Base-by-base conservation (phyloP, 495 filamentous ascomycete species). In the Lindgomyces ingoldianus region DNA sequence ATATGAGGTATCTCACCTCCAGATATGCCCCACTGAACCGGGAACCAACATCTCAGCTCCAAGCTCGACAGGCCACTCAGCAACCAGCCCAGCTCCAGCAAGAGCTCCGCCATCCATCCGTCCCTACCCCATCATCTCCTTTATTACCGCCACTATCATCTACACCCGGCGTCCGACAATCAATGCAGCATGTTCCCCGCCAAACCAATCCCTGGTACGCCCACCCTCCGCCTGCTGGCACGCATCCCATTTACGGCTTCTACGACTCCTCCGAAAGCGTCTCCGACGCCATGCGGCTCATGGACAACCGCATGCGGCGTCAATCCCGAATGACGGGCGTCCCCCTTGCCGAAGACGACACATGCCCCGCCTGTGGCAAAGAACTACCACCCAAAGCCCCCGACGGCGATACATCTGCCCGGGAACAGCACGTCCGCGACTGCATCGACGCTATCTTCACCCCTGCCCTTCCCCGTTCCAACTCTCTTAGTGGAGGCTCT, bases 361-460 rank as follows among this genome's bases (percentile, higher is more conserved):
- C 93, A 59, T 98, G 94, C 71, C 93, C 93, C 3, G 86, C 97
- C 56, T 98, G 94, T 69, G 88, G 91, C 62, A 77, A 77, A 10
- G 83, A 85, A 65, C 84, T 98, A 6, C 92, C 92, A 0, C 81
- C 87, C 9, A 78, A 87, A 21, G 79, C 76, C 10, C 73, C 79
- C 1, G 81, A 89, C 51, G 81, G 83, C 12, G 85, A 79, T 21
- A 84, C 90, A 57, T 74, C 81, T 11, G 78, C 80, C 0, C 84
- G 93, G 12, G 91, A 93, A 73, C 76, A 80, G 11, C 94, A 98
- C 70, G 87, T 96, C 42, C 80, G 83, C 16, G 78, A 76, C 1
- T 98, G 94, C 74, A 93, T 98, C 68, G 78, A 39, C 33, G 33
- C 33, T 6, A 6, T 6, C 33, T 39, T 39, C 33, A 39, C 33